Evolutionary conservation across 163 green algal species (phyloP).

Genomic region (Chlorella variabilis): DNA sequence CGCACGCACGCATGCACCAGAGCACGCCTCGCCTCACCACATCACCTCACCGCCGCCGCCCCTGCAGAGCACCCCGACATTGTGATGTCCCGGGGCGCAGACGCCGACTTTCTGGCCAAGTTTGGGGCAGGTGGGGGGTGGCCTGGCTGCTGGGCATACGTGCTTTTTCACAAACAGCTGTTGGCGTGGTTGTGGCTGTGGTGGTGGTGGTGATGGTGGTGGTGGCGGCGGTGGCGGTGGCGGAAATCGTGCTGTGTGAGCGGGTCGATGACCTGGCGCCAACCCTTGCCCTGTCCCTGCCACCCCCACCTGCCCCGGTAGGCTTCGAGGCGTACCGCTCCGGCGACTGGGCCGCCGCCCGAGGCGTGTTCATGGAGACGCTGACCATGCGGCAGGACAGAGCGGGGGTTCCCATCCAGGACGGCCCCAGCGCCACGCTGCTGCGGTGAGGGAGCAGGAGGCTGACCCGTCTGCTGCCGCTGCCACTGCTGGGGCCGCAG

Average conservation of each 20-base stretch:
- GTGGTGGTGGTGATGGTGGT: too few species aligned
- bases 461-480: neutral
- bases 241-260: too few species aligned
- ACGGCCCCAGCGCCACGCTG: slow-evolving; percentile 79
- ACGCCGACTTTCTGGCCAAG: slow-evolving; percentile 61
- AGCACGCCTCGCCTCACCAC: neutral
- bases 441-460: slow-evolving; percentile 50
- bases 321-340: slow-evolving; percentile 60
- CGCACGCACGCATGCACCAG: neutral
- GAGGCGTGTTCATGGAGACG: slow-evolving; percentile 53
- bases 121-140: slow-evolving; percentile 34
- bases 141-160: too few species aligned
- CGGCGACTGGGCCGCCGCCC: slow-evolving; percentile 61
- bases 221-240: too few species aligned
- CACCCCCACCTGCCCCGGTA: neutral
- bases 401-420: slow-evolving; percentile 51
- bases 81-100: slow-evolving; percentile 61
- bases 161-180: too few species aligned
- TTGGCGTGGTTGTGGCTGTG: too few species aligned
- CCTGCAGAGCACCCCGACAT: slow-evolving; percentile 77
- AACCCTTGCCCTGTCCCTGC: too few species aligned
- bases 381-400: slow-evolving; percentile 38
- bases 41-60: too few species aligned
- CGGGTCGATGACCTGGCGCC: too few species aligned
- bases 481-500: neutral